Percentiles rank a stretch among this genome's conserved stretches.
These are phyloP conservation scores for Areca catechu DNA, from an alignment of 176 grass and related monocot species.

Conservation along the genomic window DNA sequence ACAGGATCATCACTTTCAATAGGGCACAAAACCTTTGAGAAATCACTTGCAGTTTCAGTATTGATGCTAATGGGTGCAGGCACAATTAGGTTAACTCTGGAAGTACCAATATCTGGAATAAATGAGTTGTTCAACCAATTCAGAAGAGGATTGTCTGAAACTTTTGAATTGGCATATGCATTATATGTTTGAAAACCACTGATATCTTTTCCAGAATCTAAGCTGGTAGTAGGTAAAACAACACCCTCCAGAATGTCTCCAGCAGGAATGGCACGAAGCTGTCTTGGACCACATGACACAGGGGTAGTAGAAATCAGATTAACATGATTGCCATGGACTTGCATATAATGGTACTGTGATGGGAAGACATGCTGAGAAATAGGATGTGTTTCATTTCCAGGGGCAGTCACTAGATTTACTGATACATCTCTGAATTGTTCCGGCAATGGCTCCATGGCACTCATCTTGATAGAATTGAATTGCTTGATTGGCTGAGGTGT, in stretches of 20 bases:
- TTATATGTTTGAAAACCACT: neutral
- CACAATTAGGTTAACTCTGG: neutral
- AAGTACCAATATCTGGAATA: neutral
- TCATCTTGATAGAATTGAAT: neutral
- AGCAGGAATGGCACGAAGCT: neutral
- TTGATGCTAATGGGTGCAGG: neutral
- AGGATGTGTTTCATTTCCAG: neutral
- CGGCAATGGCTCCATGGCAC: neutral
- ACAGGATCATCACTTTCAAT: neutral
- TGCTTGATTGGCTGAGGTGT: too few species aligned
- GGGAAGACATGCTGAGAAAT: neutral
- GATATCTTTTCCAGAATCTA: neutral
- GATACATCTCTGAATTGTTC: slow-evolving; percentile 2
- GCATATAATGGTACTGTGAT: neutral
- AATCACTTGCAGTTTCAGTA: slow-evolving; percentile 3
- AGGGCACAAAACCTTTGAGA: neutral
- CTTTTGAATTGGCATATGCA: neutral
- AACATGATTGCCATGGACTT: neutral
- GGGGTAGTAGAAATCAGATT: neutral
- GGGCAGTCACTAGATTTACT: neutral
- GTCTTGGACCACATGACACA: neutral
- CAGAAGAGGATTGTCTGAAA: neutral
- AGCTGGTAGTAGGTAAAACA: neutral
- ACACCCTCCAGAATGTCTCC: too few species aligned
- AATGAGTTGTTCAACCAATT: neutral